A percentile compares a stretch with the other conserved stretches of the same genome.
These are phyloP conservation scores for Comarum palustre DNA, from an alignment of 306 rosid genomes.

Conservation along the genomic window DNA sequence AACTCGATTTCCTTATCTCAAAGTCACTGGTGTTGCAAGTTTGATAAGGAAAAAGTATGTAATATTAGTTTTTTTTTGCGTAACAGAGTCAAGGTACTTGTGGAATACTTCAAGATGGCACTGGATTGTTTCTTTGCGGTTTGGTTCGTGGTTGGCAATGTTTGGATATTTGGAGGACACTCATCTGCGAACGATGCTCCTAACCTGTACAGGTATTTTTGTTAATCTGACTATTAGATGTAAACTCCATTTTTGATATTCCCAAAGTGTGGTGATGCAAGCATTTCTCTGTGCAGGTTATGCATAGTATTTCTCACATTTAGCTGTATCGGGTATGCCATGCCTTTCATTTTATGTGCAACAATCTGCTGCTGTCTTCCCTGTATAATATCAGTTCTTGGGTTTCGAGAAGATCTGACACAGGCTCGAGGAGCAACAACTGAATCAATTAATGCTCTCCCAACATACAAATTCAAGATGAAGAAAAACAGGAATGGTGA, in stretches of 20 bases:
- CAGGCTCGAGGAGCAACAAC: conserved; percentile 87
- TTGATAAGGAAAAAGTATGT: conserved; percentile 2
- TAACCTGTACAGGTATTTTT: conserved; percentile 77
- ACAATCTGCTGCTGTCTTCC: conserved; percentile 98
- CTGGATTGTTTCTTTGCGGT: conserved; percentile 95
- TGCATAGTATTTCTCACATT: conserved; percentile 92
- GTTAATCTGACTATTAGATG: conserved; percentile 13
- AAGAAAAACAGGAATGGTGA: conserved; percentile 63
- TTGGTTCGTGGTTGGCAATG: conserved; percentile 98
- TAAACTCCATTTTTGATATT: conserved; percentile 6
- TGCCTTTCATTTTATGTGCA: conserved; percentile 97
- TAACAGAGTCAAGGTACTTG: conserved; percentile 65
- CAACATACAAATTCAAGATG: conserved; percentile 83
- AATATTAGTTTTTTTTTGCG: conserved; percentile 17
- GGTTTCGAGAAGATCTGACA: conserved; percentile 80
- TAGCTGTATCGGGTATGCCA: conserved; percentile 94
- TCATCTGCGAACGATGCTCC: conserved; percentile 73
- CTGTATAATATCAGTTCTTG: conserved; percentile 89
- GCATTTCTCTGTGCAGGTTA: conserved; percentile 60
- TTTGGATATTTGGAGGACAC: conserved; percentile 95
- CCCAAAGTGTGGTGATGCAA: conserved; percentile 10
- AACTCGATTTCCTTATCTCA: neutral
- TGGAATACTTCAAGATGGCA: conserved; percentile 89
- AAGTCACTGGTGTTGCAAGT: conserved; percentile 11
- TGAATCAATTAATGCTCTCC: conserved; percentile 81